Conservation (phyloP, 2,329 filamentous ascomycete species). For the Cladosporium sp. region DNA sequence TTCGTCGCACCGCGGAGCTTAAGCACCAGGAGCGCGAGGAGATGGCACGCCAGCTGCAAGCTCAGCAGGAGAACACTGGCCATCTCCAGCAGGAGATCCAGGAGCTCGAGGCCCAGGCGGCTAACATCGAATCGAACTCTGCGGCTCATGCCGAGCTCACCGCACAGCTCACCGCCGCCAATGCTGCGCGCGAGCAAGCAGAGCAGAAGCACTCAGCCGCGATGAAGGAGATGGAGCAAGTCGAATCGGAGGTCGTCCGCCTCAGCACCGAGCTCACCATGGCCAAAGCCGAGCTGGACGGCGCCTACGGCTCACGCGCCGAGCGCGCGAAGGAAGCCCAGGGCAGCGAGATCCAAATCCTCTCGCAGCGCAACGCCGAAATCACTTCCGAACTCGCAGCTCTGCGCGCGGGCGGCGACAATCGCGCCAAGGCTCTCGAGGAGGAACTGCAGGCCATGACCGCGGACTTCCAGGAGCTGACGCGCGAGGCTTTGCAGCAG, state of each 20-base stretch:
- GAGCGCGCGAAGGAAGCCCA: constrained; percentile 63
- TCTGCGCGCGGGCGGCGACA: constrained; percentile 27
- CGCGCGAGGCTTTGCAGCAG: constrained; percentile 62
- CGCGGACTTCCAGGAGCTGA: constrained; percentile 64
- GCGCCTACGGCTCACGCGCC: constrained; percentile 76
- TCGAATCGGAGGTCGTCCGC: constrained; percentile 59
- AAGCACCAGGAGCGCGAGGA: constrained; percentile 26
- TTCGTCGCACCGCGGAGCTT: constrained; percentile 25
- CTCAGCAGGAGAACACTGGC: constrained; percentile 30
- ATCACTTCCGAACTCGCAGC: constrained; percentile 39
- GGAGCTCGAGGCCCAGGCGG: constrained; percentile 27
- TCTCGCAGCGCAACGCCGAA: constrained; percentile 32
- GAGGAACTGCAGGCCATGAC: constrained; percentile 62
- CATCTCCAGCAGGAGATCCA: constrained; percentile 27
- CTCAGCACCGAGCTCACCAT: constrained; percentile 79
- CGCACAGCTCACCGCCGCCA: constrained; percentile 17
- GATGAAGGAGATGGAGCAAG: constrained; percentile 28
- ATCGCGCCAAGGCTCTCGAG: constrained; percentile 46
- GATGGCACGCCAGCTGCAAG: constrained; percentile 17
- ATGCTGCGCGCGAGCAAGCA: constrained; percentile 17
- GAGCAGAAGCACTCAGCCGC: constrained; percentile 24
- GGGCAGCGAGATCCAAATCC: constrained; percentile 48
- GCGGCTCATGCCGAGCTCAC: constrained; percentile 12
- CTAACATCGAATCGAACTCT: constrained; percentile 30
- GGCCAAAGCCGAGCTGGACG: constrained; percentile 82